These are phyloP conservation scores for Backusella tarrabulga DNA, from an alignment of 192 early-diverging fungal species.

Conservation along the genomic window DNA sequence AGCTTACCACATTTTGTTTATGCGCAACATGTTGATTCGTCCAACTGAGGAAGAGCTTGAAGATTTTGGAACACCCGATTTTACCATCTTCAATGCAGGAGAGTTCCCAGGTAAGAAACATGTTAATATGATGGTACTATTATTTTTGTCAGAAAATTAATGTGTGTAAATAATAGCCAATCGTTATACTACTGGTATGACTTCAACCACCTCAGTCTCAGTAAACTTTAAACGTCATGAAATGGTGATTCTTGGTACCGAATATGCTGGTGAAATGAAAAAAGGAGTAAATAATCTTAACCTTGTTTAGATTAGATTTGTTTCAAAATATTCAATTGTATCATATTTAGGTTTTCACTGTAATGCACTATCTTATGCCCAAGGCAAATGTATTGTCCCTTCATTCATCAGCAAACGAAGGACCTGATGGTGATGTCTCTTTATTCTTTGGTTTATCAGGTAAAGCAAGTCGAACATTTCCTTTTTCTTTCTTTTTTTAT, in stretches of 20 bases:
- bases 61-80: slow-evolving; percentile 92
- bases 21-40: slow-evolving; percentile 98
- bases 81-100: slow-evolving; percentile 97
- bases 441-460: slow-evolving; percentile 98
- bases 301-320: neutral
- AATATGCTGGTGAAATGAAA: slow-evolving; percentile 99
- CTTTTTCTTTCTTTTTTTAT: neutral
- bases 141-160: neutral
- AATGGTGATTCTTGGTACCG: slow-evolving; percentile 97
- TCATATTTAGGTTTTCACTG: slow-evolving; percentile 70
- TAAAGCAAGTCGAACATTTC: neutral
- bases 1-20: slow-evolving; percentile 96
- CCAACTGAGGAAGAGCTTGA: slow-evolving; percentile 89
- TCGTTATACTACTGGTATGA: slow-evolving; percentile 94
- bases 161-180: slow-evolving; percentile 52
- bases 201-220: slow-evolving; percentile 86
- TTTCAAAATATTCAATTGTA: neutral
- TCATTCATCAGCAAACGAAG: slow-evolving; percentile 94
- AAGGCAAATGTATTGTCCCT: slow-evolving; percentile 85
- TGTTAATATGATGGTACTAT: too few relatives aligned
- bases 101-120: slow-evolving; percentile 60
- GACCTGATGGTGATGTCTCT: slow-evolving; percentile 84
- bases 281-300: slow-evolving; percentile 73
- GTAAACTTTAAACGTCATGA: slow-evolving; percentile 91
- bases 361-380: slow-evolving; percentile 99